Evolutionary conservation across 352 stramenopile species (phyloP).

Genomic region (Peronosclerospora sorghi): DNA sequence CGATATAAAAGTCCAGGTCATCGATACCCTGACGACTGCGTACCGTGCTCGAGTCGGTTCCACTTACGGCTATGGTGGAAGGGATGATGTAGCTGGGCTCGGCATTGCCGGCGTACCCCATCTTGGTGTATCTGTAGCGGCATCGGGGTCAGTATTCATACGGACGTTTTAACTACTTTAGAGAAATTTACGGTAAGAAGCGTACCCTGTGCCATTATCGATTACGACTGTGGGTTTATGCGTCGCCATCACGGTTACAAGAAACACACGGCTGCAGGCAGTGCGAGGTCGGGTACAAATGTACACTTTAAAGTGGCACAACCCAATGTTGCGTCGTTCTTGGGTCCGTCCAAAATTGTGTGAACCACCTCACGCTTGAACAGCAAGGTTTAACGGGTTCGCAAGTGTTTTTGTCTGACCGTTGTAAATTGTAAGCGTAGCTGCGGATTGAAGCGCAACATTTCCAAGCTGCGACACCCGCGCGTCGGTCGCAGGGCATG

Average conservation of each 20-base stretch:
- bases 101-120: slow-evolving; percentile 91
- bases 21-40: slow-evolving; percentile 86
- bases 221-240: slow-evolving; percentile 92
- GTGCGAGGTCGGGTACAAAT: too few relatives aligned
- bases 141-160: not conserved
- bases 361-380: too few relatives aligned
- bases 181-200: not conserved
- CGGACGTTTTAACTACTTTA: not conserved
- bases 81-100: slow-evolving; percentile 94
- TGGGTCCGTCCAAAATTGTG: too few relatives aligned
- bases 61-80: slow-evolving; percentile 85
- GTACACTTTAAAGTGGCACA: too few relatives aligned
- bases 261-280: too few relatives aligned
- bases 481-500: too few relatives aligned
- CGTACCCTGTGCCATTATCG: slow-evolving; percentile 92
- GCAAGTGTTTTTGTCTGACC: too few relatives aligned
- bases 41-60: slow-evolving; percentile 50
- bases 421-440: too few relatives aligned
- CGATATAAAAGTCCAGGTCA: slow-evolving; percentile 94
- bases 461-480: too few relatives aligned
- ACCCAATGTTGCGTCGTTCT: too few relatives aligned
- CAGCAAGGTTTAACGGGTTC: too few relatives aligned
- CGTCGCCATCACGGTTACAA: slow-evolving; percentile 31
- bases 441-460: too few relatives aligned
- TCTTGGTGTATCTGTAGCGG: slow-evolving; percentile 89